Evolutionary conservation across 176 grass and related monocot species (phyloP), one percentile per base, ranked within the genome.

Genomic region (Saccharum spontaneum): DNA sequence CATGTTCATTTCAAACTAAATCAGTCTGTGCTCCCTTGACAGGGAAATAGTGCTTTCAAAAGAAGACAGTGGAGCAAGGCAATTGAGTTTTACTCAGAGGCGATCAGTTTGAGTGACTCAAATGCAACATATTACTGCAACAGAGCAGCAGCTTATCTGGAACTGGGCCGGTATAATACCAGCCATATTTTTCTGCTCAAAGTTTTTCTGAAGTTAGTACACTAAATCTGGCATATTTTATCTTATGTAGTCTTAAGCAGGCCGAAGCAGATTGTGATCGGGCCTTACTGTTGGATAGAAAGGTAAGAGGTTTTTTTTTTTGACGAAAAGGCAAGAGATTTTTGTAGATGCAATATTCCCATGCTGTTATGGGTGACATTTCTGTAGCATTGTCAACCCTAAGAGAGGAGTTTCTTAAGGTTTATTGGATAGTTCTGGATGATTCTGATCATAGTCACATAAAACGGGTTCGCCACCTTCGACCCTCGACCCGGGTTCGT

Each of bases 121-220:
- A 96, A 94, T 90, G 91, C 97, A 78, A 99, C 90, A 49, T 99
- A 94, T 82, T 99, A 94, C 81, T 92, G 93, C 85, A 99, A 99
- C 75, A 99, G 97, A 84, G 91, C 97, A 73, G 97, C 97, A 88
- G 97, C 97, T 73, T 96, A 83, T 88, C 88, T 99, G 48, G 90
- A 99, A 91, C 84, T 99, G 74, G 86, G 90, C 59, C 86, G 88
- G 97, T 99, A 96, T 79, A 36, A 73, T 86, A 30, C 23, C 38
- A 65, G 59, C 50, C 57, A 50, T 78, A 75, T 87, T 83, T 73
- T 64, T 67, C 72, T 50, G 18, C n/a, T 81, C 28, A 50, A 84
- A 86, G 24, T 4, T 71, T 85, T 48, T 71, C 59, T 69, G 65
- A 79, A 92, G 54, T 69, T 36, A 23, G 67, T 67, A 79, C 6